These are phyloP conservation scores for Sanguinoderma infundibulare DNA, from an alignment of 1,284 basidiomycete genomes.

Conservation along the genomic window DNA sequence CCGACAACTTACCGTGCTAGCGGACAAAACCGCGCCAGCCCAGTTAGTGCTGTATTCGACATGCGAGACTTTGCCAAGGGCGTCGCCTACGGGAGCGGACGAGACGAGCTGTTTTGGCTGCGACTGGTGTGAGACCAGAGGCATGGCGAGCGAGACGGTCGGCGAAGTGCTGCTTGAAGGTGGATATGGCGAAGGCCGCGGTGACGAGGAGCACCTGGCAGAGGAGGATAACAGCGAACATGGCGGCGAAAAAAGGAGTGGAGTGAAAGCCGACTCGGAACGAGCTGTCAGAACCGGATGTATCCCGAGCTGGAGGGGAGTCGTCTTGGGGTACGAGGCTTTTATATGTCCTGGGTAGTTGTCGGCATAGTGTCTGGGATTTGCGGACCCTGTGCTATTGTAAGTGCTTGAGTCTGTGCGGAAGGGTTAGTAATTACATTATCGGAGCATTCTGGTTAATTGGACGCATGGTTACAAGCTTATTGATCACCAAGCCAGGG, in stretches of 20 bases:
- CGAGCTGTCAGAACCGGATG: constrained; percentile 19
- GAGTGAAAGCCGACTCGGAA: constrained; percentile 15
- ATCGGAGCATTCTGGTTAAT: too few relatives aligned
- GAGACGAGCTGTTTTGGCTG: constrained; percentile 15
- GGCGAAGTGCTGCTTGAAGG: constrained; percentile 21
- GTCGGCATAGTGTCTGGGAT: too few relatives aligned
- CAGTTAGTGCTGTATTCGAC: constrained; percentile 33
- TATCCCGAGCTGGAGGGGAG: neutral
- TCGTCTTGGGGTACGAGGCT: neutral
- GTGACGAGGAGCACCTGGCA: constrained; percentile 27
- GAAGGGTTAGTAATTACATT: too few relatives aligned
- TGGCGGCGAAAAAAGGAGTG: constrained; percentile 10
- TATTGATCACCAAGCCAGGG: too few relatives aligned
- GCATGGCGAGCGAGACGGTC: constrained; percentile 24
- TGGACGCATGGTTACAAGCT: too few relatives aligned
- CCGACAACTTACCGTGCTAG: constrained; percentile 19
- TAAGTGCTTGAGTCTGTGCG: too few relatives aligned
- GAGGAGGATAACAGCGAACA: constrained; percentile 26
- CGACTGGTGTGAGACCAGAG: constrained; percentile 18
- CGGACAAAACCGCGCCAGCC: constrained; percentile 31
- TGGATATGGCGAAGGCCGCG: constrained; percentile 25
- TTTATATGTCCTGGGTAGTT: neutral
- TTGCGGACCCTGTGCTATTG: too few relatives aligned
- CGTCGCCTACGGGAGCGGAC: neutral
- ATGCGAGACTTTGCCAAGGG: constrained; percentile 22